Base-by-base conservation (phyloP, 495 filamentous ascomycete species). In the Penicillium riverlandense region DNA sequence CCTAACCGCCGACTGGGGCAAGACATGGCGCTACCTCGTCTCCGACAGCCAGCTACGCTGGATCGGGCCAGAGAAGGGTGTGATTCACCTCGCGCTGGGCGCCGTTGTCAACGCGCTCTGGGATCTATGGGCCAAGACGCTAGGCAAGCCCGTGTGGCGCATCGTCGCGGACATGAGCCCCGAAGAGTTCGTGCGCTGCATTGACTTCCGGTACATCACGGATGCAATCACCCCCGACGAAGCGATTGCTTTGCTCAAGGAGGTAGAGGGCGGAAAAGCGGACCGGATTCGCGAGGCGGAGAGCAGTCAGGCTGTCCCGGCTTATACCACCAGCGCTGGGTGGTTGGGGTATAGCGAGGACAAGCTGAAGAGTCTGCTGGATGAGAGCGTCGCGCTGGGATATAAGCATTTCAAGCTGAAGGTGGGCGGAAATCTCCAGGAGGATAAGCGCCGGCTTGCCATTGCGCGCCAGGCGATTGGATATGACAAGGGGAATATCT, bases 31-130 rank as follows among this genome's bases (percentile, higher is more conserved):
- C 2, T 82, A 91, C 64, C 84, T 96, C 1, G 88, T 92, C 57
- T 84, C 82, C 43, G 90, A 95, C 76, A 84, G 79, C 42, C 90
- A 95, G 55, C 72, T 95, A 29, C 86, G 90, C 28, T 96, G 90
- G 90, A 91, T 95, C 57, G 90, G 90, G 0, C 90, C 90, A 2
- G 90, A 96, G 59, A 95, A 95, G 68, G 90, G 90, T 38, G 90
- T 95, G 9, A 92, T 92, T 49, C 90, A 96, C 65, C 81, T 96
- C 0, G 90, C 90, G 2, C 82, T 94, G 0, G 89, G 87, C 22
- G 87, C 90, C 31, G 84, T 95, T 15, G 84, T 96, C 43, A 96
- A 96, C 59, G 90, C 89, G 1, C 68, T 95, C 48, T 96, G 90
- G 90, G 90, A 96, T 66, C 79, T 96, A 11, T 95, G 90, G 90